These are phyloP conservation scores for Candida hungchunana DNA, from an alignment of 805 yeast species.

Conservation along the genomic window DNA sequence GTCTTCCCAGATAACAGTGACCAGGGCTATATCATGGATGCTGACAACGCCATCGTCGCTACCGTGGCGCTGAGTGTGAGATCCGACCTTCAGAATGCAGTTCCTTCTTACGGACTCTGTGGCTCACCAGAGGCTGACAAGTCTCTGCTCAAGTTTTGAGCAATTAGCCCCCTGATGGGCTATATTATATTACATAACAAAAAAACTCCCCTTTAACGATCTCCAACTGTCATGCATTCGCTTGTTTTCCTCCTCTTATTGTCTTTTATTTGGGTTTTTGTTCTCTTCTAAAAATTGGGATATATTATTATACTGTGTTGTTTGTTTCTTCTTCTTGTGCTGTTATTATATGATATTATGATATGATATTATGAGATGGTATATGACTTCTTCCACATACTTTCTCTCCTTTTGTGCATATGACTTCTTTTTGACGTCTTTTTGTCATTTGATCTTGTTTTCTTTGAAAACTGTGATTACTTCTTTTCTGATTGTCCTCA, in stretches of 20 bases:
- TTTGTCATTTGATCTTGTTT: too few species aligned
- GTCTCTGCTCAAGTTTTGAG: slow-evolving; percentile 9
- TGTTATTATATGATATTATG: too few species aligned
- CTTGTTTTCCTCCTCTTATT: neutral
- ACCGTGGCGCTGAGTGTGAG: slow-evolving; percentile 36
- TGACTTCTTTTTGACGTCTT: too few species aligned
- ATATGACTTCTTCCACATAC: too few species aligned
- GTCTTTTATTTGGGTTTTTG: too few species aligned
- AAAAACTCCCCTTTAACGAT: slow-evolving; percentile 1
- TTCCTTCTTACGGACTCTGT: slow-evolving; percentile 12
- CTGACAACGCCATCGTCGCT: slow-evolving; percentile 34
- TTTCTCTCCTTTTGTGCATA: too few species aligned
- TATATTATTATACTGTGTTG: too few species aligned
- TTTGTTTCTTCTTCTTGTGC: too few species aligned
- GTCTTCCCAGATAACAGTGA: slow-evolving; percentile 35
- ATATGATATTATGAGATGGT: too few species aligned
- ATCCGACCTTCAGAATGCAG: slow-evolving; percentile 25
- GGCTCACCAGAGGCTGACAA: slow-evolving; percentile 13
- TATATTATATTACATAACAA: neutral
- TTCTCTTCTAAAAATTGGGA: too few species aligned
- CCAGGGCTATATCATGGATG: slow-evolving; percentile 32
- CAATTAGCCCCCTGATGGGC: neutral
- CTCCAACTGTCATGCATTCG: slow-evolving; percentile 8
- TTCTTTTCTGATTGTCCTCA: too few species aligned
- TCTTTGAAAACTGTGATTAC: too few species aligned